Percentiles rank a stretch among this genome's conserved stretches.
Evolutionary conservation across 441 rosid species (phyloP).

Genomic region (Syzygium syzygioides): DNA sequence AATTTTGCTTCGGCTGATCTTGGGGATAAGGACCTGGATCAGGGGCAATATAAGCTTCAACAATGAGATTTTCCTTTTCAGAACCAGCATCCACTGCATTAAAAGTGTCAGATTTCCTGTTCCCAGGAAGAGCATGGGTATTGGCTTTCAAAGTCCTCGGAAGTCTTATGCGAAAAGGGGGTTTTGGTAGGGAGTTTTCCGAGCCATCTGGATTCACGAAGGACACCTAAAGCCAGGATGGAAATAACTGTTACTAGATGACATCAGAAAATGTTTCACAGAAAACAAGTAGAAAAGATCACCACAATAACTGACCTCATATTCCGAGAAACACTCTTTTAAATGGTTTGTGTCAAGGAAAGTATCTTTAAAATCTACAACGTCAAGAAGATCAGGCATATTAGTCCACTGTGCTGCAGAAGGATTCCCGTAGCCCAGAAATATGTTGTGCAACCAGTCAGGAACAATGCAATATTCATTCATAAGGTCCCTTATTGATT

Average conservation of each 20-base stretch:
- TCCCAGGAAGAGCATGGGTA: slow-evolving; percentile 76
- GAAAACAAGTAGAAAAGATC: slow-evolving; percentile 11
- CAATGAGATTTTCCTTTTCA: slow-evolving; percentile 67
- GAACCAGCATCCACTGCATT: slow-evolving; percentile 40
- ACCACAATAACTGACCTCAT: slow-evolving; percentile 40
- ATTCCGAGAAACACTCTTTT: slow-evolving; percentile 68
- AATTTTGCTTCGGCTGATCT: slow-evolving; percentile 96
- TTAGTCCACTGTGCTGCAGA: slow-evolving; percentile 99
- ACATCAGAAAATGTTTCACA: not conserved
- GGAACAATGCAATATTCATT: slow-evolving; percentile 99
- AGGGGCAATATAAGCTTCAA: slow-evolving; percentile 89
- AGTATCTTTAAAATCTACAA: slow-evolving; percentile 94
- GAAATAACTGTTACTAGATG: slow-evolving; percentile 9
- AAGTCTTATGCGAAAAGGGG: slow-evolving; percentile 79
- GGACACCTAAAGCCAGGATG: slow-evolving; percentile 42
- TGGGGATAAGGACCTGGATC: slow-evolving; percentile 99
- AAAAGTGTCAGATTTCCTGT: slow-evolving; percentile 38
- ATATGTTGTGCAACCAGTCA: slow-evolving; percentile 93
- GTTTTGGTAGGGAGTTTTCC: slow-evolving; percentile 58
- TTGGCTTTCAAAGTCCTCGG: slow-evolving; percentile 71
- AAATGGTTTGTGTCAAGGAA: slow-evolving; percentile 80
- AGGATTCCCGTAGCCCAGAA: slow-evolving; percentile 97
- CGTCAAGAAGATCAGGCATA: slow-evolving; percentile 90
- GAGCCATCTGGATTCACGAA: slow-evolving; percentile 66
- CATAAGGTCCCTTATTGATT: slow-evolving; percentile 99